These are phyloP conservation scores for Trichoderma sp. DNA, from an alignment of 2,329 filamentous ascomycete genomes.

Conservation along the genomic window DNA sequence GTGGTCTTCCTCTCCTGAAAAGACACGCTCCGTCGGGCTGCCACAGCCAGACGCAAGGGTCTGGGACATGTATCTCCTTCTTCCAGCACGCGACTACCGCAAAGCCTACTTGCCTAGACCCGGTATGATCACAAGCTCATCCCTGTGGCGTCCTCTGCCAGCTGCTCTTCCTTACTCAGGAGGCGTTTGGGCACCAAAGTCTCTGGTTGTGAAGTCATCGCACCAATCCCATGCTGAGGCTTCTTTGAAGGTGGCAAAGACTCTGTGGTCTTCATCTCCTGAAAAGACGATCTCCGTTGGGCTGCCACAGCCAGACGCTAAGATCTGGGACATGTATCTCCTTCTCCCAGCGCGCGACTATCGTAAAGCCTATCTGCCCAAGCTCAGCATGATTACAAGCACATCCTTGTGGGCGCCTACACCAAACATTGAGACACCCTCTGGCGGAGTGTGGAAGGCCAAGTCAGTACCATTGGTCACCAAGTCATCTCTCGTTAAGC, in stretches of 20 bases:
- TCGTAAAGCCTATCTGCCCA: conserved; percentile 27
- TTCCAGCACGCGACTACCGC: background rate
- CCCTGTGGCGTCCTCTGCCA: conserved; percentile 40
- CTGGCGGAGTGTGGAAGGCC: conserved; percentile 9
- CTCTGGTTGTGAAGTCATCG: no score
- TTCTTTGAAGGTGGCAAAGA: background rate
- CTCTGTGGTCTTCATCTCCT: background rate
- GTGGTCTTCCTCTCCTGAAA: background rate
- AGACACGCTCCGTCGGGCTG: background rate
- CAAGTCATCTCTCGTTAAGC: background rate
- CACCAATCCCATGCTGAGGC: no score
- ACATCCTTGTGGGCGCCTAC: conserved; percentile 41
- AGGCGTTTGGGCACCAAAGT: no score
- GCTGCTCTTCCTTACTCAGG: no score
- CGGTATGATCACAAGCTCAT: conserved; percentile 42
- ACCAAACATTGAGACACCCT: background rate
- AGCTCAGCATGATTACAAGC: conserved; percentile 43
- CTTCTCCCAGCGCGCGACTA: background rate
- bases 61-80: conserved; percentile 18
- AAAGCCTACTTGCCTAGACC: conserved; percentile 33
- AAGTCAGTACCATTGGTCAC: background rate
- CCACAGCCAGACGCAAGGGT: conserved; percentile 1
- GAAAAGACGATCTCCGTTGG: background rate
- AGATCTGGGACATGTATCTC: conserved; percentile 15
- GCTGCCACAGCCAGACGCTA: conserved; percentile 2